Conservation (phyloP, 2,329 filamentous ascomycete genomes). For the Proliferodiscus dingleyae region DNA sequence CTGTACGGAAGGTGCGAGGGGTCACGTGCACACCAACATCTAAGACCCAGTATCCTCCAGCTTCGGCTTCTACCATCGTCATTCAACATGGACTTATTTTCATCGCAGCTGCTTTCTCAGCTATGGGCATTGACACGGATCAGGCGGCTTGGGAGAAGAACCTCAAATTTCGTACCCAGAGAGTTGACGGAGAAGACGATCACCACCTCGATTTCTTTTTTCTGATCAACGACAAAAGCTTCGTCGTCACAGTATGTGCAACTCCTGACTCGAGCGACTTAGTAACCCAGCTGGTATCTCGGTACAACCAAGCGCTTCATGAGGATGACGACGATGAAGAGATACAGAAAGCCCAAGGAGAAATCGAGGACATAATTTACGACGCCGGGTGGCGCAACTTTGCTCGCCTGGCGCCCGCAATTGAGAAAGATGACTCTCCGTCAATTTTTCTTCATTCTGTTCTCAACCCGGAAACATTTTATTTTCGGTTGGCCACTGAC, state of each 20-base stretch:
- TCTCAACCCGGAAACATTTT: constrained; percentile 14
- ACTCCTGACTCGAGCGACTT: constrained; percentile 8
- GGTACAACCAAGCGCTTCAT: constrained; percentile 8
- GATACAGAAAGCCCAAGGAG: constrained; percentile 12
- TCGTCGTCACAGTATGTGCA: constrained; percentile 13
- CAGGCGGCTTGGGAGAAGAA: constrained; percentile 15
- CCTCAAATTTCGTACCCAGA: constrained; percentile 3
- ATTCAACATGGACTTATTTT: too few species aligned
- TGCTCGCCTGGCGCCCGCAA: constrained; percentile 10
- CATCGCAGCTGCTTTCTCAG: too few species aligned
- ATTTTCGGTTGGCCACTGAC: constrained; percentile 10
- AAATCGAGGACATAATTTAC: constrained; percentile 13
- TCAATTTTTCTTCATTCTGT: constrained; percentile 7
- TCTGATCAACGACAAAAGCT: constrained; percentile 10
- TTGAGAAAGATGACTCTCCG: constrained; percentile 1
- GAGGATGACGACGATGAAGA: constrained; percentile 13
- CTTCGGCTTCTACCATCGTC: too few species aligned
- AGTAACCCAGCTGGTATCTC: constrained; percentile 9
- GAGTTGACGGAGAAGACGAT: constrained; percentile 9
- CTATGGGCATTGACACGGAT: too few species aligned
- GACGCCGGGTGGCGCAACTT: constrained; percentile 12
- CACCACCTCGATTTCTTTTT: constrained; percentile 11
- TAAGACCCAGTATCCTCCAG: too few species aligned
- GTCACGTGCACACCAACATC: too few species aligned
- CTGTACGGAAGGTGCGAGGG: too few species aligned